Conservation (phyloP, 257 asterid genomes). For the Pogostemon cablin region DNA sequence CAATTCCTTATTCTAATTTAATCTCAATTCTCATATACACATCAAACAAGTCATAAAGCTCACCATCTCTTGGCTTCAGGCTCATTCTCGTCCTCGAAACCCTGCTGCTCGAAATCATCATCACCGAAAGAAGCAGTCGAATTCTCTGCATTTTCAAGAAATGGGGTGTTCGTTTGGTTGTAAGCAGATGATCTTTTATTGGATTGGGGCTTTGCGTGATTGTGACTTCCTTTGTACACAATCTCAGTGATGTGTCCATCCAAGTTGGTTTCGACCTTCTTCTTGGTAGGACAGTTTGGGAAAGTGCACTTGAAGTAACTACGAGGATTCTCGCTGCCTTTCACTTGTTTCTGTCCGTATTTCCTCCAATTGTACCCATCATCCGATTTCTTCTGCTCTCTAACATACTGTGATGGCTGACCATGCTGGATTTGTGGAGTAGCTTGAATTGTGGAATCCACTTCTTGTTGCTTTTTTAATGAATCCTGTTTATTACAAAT, state of each 20-base stretch:
- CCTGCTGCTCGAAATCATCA: constrained; percentile 75
- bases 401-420: constrained; percentile 50
- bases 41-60: constrained; percentile 16
- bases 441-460: background rate
- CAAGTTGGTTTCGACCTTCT: constrained; percentile 74
- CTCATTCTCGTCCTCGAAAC: constrained; percentile 67
- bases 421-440: constrained; percentile 9
- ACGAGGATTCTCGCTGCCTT: constrained; percentile 88
- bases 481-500: constrained; percentile 46
- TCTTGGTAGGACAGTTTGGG: constrained; percentile 82
- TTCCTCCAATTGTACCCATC: constrained; percentile 95
- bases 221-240: constrained; percentile 86
- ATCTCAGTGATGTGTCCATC: constrained; percentile 88
- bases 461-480: constrained; percentile 27
- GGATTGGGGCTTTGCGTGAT: constrained; percentile 87
- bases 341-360: constrained; percentile 85
- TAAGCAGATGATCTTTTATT: constrained; percentile 67
- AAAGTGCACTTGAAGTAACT: constrained; percentile 86
- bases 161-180: constrained; percentile 34
- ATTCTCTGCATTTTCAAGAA: constrained; percentile 52
- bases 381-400: constrained; percentile 71
- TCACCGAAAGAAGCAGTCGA: constrained; percentile 83
- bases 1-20: background rate
- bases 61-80: constrained; percentile 85
- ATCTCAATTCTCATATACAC: background rate